Base-by-base conservation (phyloP, 2,329 filamentous ascomycete species). In the Myotisia sp. region DNA sequence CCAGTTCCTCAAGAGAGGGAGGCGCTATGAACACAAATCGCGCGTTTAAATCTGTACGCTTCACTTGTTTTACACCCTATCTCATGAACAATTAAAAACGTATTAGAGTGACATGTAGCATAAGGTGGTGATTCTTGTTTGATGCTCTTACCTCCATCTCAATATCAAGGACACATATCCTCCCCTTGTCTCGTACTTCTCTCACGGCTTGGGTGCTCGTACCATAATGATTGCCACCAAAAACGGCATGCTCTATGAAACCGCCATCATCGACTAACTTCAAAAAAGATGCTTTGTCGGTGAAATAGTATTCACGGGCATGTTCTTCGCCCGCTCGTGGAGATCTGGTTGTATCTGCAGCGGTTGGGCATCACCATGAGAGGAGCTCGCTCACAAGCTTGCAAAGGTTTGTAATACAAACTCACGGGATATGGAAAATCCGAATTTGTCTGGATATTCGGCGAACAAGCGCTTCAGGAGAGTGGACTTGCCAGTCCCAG, bases 21-120 rank as follows among this genome's bases (percentile, higher is more conserved):
- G 86, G 86, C 22, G 79, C 73, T 41, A 94, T 70, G 59, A 93
- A 93, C 44, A 92, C 61, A 61, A 83, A 93, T 36, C 82, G 74
- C 5, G 84, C 81, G 37, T 76, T 69, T 42, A 86, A 71, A 46
- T 68, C 68, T 32, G 78, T 80, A 42, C 71, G 70, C 58, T 85
- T 84, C 50, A 94, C 81, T 61, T 94, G 86, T 65, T 93, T 93
- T 38, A 94, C 85, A 40, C 86, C 86, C 70, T 75, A 42, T 41
- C 29, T 6, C 36, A 29, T 20, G 13, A 16, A 27, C 10, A 22
- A 23, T 36, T 23, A 13, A 10, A 26, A 27, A 20, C 18, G 6
- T 6, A n/a, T 18, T 20, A 34, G 24, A 27, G 18, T 12, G 5
- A 20, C 20, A 27, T 16, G 17, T 16, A 10, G 19, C 6, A 20